Evolutionary conservation across 1,284 basidiomycete species (phyloP), one percentile per base, ranked within the genome.

Genomic region (Trametes polyzona): DNA sequence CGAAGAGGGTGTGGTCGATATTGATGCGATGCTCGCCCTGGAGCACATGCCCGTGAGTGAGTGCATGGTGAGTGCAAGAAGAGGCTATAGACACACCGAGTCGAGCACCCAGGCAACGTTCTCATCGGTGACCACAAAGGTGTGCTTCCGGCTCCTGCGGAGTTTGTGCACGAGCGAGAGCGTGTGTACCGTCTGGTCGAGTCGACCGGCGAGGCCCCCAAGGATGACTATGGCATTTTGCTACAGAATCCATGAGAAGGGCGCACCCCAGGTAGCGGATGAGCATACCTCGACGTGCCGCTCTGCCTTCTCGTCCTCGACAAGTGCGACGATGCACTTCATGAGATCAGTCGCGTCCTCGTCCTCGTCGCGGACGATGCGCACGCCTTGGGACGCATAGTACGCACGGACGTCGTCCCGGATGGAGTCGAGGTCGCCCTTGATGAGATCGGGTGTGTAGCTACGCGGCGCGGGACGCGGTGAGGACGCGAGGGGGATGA

Each of bases 181-280:
- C 0, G 93, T 92, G 67, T 98, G 95, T 2, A 96, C 77, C 0
- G 95, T 98, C 70, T 99, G 96, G 69, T 99, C 97, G 3, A 99
- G 78, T 12, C 96, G 85, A 0, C 96, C 97, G 1, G 90, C 83
- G 2, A 99, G 78, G 0, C 96, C 96, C 4, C 96, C 96, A 1
- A 96, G 83, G 44, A 99, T 76, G 47, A 98, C 76, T 12, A 95
- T 79, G 29, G 87, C 83, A 63, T 87, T 84, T 78, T 85, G 76
- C 67, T 73, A 49, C 24, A 12, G 52, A 12, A 43, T n/a, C n/a
- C 24, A 24, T 36, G 35, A 44, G 37, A 36, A 37, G 19, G 8
- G 24, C 29, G n/a, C n/a, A n/a, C n/a, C n/a, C n/a, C n/a, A n/a
- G n/a, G n/a, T n/a, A n/a, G n/a, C n/a, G n/a, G n/a, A n/a, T n/a